Percentiles rank a stretch among this genome's conserved stretches.
Evolutionary conservation across 108 stramenopile genomes (phyloP).

Genomic region (Cyclotella kingstonii): DNA sequence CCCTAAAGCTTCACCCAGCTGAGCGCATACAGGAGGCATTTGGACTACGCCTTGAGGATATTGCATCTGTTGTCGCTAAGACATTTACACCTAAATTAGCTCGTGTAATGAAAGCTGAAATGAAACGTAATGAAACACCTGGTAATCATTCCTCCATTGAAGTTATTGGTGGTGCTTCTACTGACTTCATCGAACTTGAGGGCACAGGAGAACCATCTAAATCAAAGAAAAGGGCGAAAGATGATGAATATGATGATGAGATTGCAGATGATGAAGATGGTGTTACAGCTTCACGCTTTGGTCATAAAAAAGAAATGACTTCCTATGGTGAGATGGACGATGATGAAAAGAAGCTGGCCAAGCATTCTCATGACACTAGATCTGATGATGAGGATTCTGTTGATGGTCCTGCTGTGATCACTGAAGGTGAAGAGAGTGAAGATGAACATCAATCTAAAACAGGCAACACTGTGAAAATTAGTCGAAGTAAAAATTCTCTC

Average conservation of each 20-base stretch:
- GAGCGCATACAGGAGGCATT: conserved; percentile 89
- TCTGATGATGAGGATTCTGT: conserved; percentile 47
- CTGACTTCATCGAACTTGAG: conserved; percentile 26
- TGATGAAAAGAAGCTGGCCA: conserved; percentile 52
- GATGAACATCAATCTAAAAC: conserved; percentile 15
- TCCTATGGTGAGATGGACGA: conserved; percentile 73
- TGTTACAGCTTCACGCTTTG: conserved; percentile 49
- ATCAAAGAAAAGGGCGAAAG: conserved; percentile 36
- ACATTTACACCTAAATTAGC: conserved; percentile 78
- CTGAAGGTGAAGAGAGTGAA: conserved; percentile 45
- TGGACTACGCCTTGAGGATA: conserved; percentile 78
- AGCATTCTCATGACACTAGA: conserved; percentile 31
- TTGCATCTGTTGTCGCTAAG: conserved; percentile 68
- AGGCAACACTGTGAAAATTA: conserved; percentile 41
- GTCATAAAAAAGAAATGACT: conserved; percentile 56
- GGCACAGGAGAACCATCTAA: conserved; percentile 6
- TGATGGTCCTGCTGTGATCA: conserved; percentile 38
- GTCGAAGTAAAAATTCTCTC: conserved; percentile 55
- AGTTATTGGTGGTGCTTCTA: conserved; percentile 49
- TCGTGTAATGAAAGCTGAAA: conserved; percentile 77
- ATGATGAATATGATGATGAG: conserved; percentile 77
- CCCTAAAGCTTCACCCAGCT: conserved; percentile 78
- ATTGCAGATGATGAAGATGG: conserved; percentile 64
- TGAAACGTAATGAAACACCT: conserved; percentile 55
- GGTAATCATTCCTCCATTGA: conserved; percentile 55